Base-by-base conservation (phyloP, 441 rosid genomes). In the Geranium incanum region DNA sequence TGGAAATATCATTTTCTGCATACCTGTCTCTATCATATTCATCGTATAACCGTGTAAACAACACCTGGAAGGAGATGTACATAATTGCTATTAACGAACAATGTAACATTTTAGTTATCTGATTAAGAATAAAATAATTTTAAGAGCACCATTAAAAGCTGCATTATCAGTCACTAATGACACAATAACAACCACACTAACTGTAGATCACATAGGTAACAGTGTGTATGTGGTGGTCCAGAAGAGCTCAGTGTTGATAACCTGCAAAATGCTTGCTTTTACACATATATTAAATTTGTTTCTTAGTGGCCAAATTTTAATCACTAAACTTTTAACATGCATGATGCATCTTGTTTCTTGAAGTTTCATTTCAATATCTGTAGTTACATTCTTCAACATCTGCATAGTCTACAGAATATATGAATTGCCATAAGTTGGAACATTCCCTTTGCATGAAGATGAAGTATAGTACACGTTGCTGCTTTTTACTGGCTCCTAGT, bases 51-150 rank as follows among this genome's bases (percentile, higher is more conserved):
- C 78, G 55, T 59, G 75, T 50, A 11, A 60, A 62, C 70, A 66
- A 60, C 38, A 43, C 69, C 77, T 75, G 71, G 43, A 69, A 71
- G 60, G 72, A 64, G 60, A 69, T 69, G 77, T 75, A 62, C 74
- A 75, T 68, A 41, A 68, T 59, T 19, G 33, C 57, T 38, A 43
- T 69, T 65, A 71, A 50, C 70, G 39, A 21, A 21, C 70, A 19
- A 38, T 33, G 60, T 63, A 13, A 37, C 71, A 67, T 48, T 59
- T 52, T 50, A 67, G 18, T 71, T 74, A 67, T 74, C 63, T 77
- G 68, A n/a, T 76, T 50, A 43, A 43, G 71, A 38, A 18, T 57
- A 52, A 12, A 16, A 37, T 64, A 67, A 73, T 63, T 68, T 68
- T 5, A 60, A 18, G 69, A 70, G 68, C 37, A 57, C 68, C 33